Conservation (phyloP, 2,329 filamentous ascomycete genomes). For the Pseudogymnoascus sp. region DNA sequence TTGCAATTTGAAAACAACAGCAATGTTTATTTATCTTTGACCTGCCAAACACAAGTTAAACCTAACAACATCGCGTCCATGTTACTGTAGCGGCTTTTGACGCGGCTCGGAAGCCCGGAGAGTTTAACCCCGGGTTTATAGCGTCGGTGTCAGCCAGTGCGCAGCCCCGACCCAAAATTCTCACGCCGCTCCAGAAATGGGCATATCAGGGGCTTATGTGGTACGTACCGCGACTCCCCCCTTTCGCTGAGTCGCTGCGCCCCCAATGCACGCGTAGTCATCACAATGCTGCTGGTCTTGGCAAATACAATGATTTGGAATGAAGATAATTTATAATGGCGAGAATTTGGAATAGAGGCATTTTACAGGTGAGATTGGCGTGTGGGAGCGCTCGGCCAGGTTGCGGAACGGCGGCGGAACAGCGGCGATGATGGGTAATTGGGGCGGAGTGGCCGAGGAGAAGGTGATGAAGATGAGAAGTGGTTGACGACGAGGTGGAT, state of each 20-base stretch:
- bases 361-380: not conserved
- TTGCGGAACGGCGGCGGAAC: not conserved
- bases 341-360: not conserved
- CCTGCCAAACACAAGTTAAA: no score
- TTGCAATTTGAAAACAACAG: not conserved
- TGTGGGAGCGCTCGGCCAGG: not conserved
- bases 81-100: not conserved
- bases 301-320: not conserved
- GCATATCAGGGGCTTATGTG: not conserved
- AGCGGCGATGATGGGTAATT: not conserved
- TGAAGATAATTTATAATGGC: not conserved
- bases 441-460: not conserved
- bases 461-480: not conserved
- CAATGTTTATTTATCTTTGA: not conserved
- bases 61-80: no score
- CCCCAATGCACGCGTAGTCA: not conserved
- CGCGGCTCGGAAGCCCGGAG: not conserved
- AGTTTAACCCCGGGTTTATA: not conserved
- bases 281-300: not conserved
- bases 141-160: not conserved
- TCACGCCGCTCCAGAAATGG: not conserved
- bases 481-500: not conserved
- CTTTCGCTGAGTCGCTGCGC: not conserved
- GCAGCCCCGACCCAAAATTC: not conserved
- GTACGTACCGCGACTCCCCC: not conserved